A percentile compares a stretch with the other conserved stretches of the same genome.
Conservation (phyloP, 2,329 filamentous ascomycete genomes). For the Cladosporium halotolerans region DNA sequence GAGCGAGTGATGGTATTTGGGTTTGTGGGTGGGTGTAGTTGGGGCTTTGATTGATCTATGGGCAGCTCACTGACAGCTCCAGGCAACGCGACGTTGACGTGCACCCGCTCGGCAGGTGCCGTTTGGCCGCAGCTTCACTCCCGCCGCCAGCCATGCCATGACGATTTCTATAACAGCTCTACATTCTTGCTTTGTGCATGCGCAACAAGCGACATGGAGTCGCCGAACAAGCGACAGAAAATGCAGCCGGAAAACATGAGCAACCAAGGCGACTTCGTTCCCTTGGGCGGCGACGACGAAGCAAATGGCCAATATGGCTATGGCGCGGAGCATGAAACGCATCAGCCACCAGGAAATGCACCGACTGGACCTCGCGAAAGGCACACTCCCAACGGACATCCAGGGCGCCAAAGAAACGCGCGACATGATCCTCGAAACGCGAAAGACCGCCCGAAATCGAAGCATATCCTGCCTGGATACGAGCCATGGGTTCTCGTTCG, state of each 20-base stretch:
- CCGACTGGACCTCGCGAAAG: constrained; percentile 12
- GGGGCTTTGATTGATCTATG: not conserved
- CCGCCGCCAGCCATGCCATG: constrained; percentile 6
- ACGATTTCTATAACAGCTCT: constrained; percentile 11
- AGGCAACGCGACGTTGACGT: constrained; percentile 12
- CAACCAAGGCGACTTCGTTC: constrained; percentile 22
- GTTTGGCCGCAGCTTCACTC: constrained; percentile 10
- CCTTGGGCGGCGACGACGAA: constrained; percentile 19
- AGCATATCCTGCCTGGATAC: constrained; percentile 69
- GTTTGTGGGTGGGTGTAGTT: constrained; percentile 1
- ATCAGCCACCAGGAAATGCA: constrained; percentile 8
- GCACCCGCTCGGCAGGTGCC: constrained; percentile 2
- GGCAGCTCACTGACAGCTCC: constrained; percentile 7
- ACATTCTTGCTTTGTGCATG: not conserved
- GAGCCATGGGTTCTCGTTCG: constrained; percentile 89
- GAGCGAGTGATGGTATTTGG: not conserved
- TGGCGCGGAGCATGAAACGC: not conserved
- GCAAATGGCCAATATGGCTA: constrained; percentile 4
- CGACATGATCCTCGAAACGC: constrained; percentile 27
- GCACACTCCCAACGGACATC: not conserved
- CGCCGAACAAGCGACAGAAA: constrained; percentile 4
- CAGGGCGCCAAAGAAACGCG: constrained; percentile 18
- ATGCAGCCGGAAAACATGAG: not conserved
- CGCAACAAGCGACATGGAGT: not conserved
- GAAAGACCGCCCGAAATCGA: constrained; percentile 73